A percentile compares a stretch with the other conserved stretches of the same genome.
phyloP scores from a whole-genome alignment of 2,329 filamentous ascomycete genomes.

The Sordariomycetes sp. region DNA sequence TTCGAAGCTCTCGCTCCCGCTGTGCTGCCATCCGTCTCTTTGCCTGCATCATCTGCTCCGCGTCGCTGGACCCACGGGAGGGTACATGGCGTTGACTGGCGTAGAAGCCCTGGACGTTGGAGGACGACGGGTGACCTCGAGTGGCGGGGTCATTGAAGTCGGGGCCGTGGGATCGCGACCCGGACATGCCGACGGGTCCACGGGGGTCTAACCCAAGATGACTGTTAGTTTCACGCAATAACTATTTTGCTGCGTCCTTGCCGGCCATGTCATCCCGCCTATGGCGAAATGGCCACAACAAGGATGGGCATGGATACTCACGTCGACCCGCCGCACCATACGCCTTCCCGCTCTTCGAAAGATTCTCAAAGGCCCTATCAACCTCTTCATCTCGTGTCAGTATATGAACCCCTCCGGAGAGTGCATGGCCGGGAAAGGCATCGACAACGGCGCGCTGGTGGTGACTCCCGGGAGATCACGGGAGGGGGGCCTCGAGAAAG shows the following conservation, averaged over 20 bases:
- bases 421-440: neutral
- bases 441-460: neutral
- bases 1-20: conserved; percentile 96
- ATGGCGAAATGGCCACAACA: neutral
- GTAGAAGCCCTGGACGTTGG: conserved; percentile 85
- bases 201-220: conserved; percentile 51
- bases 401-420: neutral
- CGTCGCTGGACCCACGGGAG: conserved; percentile 74
- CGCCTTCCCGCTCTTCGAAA: conserved; percentile 93
- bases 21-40: conserved; percentile 99
- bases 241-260: neutral
- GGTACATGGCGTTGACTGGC: conserved; percentile 85
- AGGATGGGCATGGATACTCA: conserved; percentile 45
- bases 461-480: neutral
- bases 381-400: conserved; percentile 54
- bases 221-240: neutral
- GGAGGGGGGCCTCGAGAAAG: neutral
- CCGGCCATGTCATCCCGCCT: neutral
- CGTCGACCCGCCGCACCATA: conserved; percentile 65
- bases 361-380: conserved; percentile 88
- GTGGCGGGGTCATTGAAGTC: conserved; percentile 61
- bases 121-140: conserved; percentile 58
- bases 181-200: conserved; percentile 37
- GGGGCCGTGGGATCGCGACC: conserved; percentile 71
- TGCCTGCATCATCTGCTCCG: conserved; percentile 97